Base-by-base conservation (phyloP, 2,329 filamentous ascomycete genomes). In the Colletotrichum scovillei region DNA sequence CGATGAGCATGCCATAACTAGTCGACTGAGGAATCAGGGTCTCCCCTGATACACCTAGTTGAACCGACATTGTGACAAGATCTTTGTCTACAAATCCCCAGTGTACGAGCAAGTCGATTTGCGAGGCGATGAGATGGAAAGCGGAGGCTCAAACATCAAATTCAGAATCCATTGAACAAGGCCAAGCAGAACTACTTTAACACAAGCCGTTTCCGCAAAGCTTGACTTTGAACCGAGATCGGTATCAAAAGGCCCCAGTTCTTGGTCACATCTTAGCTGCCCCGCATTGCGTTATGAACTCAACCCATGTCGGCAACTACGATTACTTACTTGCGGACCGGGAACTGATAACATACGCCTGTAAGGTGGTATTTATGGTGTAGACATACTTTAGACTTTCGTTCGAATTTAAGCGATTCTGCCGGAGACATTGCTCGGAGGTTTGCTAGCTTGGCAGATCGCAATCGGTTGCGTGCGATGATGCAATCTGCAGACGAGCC, bases 401-500 rank as follows among this genome's bases (percentile, higher is more conserved):
- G 16, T 46, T 7, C 5, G 55, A 30, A 30, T 57, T 57, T 16
- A 30, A 57, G 19, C 28, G 32, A n/a, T 59, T n/a, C 56, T 32
- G 28, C 28, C 16, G n/a, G 56, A 59, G 28, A 22, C 22, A n/a
- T n/a, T 46, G 16, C 42, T 46, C 42, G 42, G 42, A n/a, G 42
- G 42, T 19, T 46, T 46, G 42, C 3, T 46, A 46, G 42, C 42
- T 46, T 24, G 52, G 52, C 52, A 24, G n/a, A 38, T 60, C 26
- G 55, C 46, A 32, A 42, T 62, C 30, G 46, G 57, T 63, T 68
- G 66, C 66, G 66, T 68, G 66, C 66, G 66, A 68, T 68, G 66
- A 58, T 63, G 66, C 57, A 42, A 63, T 68, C 60, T 63, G 55
- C n/a, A 22, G 12, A 68, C 14, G 57, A 60, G 42, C 38, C 66